Base-by-base conservation (phyloP, 2,329 filamentous ascomycete species). In the Penicillium janthinellum region DNA sequence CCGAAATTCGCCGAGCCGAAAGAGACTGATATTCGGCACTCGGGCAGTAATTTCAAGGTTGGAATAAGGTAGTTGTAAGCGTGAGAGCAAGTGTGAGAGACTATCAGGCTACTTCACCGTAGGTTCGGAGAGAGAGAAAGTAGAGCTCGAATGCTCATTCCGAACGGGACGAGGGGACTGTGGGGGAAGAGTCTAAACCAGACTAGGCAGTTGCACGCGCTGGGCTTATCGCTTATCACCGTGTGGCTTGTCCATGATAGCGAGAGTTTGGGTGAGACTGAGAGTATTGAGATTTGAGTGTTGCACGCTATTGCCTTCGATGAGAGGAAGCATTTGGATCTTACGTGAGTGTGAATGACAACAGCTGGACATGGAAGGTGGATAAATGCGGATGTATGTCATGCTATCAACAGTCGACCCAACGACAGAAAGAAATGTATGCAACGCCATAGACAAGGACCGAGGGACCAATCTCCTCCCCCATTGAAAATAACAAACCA, bases 181-280 rank as follows among this genome's bases (percentile, higher is more conserved):
- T 22, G 52, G 61, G 60, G 48, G 60, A 59, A 57, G 53, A 54
- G 45, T 55, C 64, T 67, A 67, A 65, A 60, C 65, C 64, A 20
- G 55, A 58, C 42, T 56, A 61, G 62, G 65, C 62, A 69, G 61
- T 62, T 70, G n/a, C 45, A 67, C 54, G 64, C 66, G 66, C 17
- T 15, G 39, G 17, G 35, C 56, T 60, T 61, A 62, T 58, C 60
- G 51, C 56, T 61, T 56, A 59, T 62, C 56, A 28, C 31, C 37
- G 15, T 8, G 15, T 31, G 22, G 20, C 2, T 28, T 34, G 7
- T 28, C 20, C 14, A 5, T 17, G 49, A 39, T 39, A n/a, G 17
- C 4, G 17, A 35, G 20, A 5, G n/a, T 37, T 37, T 34, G 35
- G 15, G 15, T 20, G 6, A 42, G 17, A 31, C 7, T 31, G 31